These are phyloP conservation scores for Chernovozyma sophiae-reginae DNA, from an alignment of 1,139 yeast genomes.

Conservation along the genomic window DNA sequence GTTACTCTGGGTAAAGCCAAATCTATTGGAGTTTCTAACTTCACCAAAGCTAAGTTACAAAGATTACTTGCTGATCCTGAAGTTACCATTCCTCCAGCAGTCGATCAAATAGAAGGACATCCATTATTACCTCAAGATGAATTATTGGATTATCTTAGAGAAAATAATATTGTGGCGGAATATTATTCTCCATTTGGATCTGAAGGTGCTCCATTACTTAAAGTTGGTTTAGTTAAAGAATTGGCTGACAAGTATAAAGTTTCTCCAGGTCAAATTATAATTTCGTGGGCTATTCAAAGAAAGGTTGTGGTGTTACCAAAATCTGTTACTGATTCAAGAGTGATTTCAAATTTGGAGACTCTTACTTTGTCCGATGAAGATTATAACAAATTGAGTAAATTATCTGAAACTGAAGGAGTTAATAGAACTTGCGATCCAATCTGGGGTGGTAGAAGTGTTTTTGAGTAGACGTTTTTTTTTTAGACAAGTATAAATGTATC, in stretches of 20 bases:
- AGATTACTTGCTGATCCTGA: constrained; percentile 44
- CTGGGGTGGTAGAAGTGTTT: constrained; percentile 10
- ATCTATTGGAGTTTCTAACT: constrained; percentile 63
- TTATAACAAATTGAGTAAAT: constrained; percentile 27
- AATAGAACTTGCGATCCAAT: constrained; percentile 27
- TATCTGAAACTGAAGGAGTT: constrained; percentile 27
- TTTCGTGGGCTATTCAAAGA: constrained; percentile 53
- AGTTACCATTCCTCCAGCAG: constrained; percentile 39
- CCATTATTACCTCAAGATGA: constrained; percentile 55
- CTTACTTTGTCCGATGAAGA: constrained; percentile 29
- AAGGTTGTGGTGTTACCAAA: constrained; percentile 54
- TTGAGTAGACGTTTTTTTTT: background rate
- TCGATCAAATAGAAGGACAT: constrained; percentile 57
- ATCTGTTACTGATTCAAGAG: constrained; percentile 39
- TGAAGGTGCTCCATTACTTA: constrained; percentile 48
- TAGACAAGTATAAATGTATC: too few relatives aligned
- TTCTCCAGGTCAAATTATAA: constrained; percentile 42
- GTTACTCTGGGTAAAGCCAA: constrained; percentile 52
- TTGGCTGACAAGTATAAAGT: constrained; percentile 44
- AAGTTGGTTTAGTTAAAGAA: constrained; percentile 34
- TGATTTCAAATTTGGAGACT: constrained; percentile 30
- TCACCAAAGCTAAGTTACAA: constrained; percentile 42
- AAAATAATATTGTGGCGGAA: constrained; percentile 43
- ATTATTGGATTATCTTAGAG: constrained; percentile 38
- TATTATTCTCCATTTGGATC: constrained; percentile 65